These are phyloP conservation scores for Gentiana dahurica DNA, from an alignment of 257 asterid genomes.

Conservation along the genomic window DNA sequence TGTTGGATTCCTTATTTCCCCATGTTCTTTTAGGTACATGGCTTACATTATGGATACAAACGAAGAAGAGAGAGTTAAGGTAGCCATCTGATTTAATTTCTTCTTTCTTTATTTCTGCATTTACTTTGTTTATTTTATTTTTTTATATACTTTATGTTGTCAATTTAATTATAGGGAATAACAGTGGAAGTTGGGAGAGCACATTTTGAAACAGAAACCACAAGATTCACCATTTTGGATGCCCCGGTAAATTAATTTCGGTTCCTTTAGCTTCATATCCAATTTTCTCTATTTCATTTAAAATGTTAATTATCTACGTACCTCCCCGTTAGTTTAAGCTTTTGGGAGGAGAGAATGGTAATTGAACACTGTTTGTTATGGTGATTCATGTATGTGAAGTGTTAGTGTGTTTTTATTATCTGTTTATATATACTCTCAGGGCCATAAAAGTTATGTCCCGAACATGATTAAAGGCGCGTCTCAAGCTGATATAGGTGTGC, in stretches of 20 bases:
- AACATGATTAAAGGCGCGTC: conserved; percentile 99
- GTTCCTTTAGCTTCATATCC: neutral
- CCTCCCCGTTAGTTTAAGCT: no score
- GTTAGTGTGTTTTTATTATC: neutral
- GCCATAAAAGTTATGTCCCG: conserved; percentile 95
- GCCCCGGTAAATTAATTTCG: conserved; percentile 59
- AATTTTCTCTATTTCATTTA: no score
- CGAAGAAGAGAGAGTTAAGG: conserved; percentile 97
- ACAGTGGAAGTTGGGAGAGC: conserved; percentile 99
- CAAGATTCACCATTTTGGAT: conserved; percentile 95
- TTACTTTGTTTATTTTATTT: no score
- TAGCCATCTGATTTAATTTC: conserved; percentile 12
- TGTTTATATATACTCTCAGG: conserved; percentile 24
- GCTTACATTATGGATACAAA: conserved; percentile 98
- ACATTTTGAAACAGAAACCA: conserved; percentile 90
- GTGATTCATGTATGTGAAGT: neutral
- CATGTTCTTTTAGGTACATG: conserved; percentile 62
- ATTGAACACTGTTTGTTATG: neutral
- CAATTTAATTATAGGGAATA: conserved; percentile 48
- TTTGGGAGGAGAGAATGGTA: no score
- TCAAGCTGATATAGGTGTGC: conserved; percentile 94
- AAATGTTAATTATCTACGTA: no score
- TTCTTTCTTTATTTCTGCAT: conserved; percentile 5
- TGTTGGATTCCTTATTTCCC: neutral
- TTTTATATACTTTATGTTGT: neutral